phyloP scores from a whole-genome alignment of 192 early-diverging fungal species.

The Tieghemiomyces parasiticus region DNA sequence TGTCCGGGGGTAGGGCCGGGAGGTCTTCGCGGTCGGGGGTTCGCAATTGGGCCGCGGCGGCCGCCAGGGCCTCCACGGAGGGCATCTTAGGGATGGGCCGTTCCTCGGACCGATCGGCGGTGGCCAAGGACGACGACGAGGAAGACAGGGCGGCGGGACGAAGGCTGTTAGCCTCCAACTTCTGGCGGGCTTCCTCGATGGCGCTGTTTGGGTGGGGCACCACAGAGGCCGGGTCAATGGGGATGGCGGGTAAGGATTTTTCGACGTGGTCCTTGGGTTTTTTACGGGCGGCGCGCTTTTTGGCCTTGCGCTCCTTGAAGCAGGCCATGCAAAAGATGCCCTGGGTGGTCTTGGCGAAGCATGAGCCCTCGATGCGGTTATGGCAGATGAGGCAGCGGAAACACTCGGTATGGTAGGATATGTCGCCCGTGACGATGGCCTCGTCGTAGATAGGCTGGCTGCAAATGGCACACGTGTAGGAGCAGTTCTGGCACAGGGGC shows the following conservation, averaged over 20 bases:
- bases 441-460: conserved; percentile 60
- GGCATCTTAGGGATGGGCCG: background rate
- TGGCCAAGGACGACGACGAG: background rate
- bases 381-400: conserved; percentile 62
- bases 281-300: conserved; percentile 42
- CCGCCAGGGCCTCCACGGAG: background rate
- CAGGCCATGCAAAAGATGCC: conserved; percentile 63
- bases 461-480: conserved; percentile 59
- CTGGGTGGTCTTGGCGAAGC: conserved; percentile 68
- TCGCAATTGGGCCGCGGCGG: background rate
- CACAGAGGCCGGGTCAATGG: conserved; percentile 12
- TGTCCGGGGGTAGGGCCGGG: background rate
- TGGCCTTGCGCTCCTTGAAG: conserved; percentile 46
- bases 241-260: conserved; percentile 28
- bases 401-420: conserved; percentile 66
- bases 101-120: background rate
- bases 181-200: conserved; percentile 9
- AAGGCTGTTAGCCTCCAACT: conserved; percentile 1
- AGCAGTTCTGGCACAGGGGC: conserved; percentile 72
- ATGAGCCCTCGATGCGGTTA: conserved; percentile 55
- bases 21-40: background rate
- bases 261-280: conserved; percentile 28
- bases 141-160: background rate
- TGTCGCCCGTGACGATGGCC: conserved; percentile 71
- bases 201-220: conserved; percentile 10